Evolutionary conservation across 306 rosid species (phyloP), one percentile per base, ranked within the genome.

Genomic region (Luffa acutangula): DNA sequence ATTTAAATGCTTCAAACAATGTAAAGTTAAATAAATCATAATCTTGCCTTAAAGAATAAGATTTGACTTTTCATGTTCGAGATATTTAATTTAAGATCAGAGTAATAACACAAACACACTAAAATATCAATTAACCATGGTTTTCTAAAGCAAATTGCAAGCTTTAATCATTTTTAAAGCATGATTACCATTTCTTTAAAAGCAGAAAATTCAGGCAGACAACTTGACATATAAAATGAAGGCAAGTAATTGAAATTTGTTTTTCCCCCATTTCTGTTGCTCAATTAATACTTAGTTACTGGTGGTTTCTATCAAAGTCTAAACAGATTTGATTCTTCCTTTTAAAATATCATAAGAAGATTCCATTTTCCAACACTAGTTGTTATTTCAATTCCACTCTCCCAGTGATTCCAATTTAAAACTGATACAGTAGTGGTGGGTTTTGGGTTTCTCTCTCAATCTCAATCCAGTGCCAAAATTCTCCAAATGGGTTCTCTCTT

Each of bases 401-500:
- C 57, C 2, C 49, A 66, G 45, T 36, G 51, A 66, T 46, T 21
- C 42, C 77, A 72, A 5, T 72, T 72, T 21, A 46, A 71, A 46
- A 13, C 42, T 45, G 20, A 49, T 49, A 31, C 14, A 31, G 73
- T 31, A 31, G 73, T 66, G 78, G 57, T 54, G 41, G 36, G 17
- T 20, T 36, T 51, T 18, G 43, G 6, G 7, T 34, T 41, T 78
- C 75, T 48, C 62, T 45, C 75, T 59, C 73, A 41, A 37, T 36
- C 53, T 62, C 70, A 63, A 63, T 78, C 75, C 43, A 49, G 1
- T 31, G 21, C 49, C 72, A 9, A 17, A 78, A 63, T 31, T 62
- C n/a, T 78, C n/a, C 75, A 78, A 33, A 78, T 78, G 81, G 81
- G 51, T 66, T 49, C 7, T 51, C 45, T 64, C 76, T n/a, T 78